These are phyloP conservation scores for Turritis glabra DNA, from an alignment of 345 rosid genomes.

Conservation along the genomic window DNA sequence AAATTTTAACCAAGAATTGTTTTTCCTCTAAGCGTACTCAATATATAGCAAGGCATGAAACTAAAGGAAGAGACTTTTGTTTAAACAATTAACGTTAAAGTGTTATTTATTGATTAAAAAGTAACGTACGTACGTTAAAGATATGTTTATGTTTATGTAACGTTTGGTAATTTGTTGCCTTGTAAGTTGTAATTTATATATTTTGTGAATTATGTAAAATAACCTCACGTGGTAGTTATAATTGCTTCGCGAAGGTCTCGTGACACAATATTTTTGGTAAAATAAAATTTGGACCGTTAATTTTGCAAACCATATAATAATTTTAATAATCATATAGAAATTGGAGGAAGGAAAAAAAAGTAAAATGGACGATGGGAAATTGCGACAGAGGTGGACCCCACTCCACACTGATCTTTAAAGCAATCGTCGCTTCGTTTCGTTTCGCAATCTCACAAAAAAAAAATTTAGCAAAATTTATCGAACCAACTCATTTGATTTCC, in stretches of 20 bases:
- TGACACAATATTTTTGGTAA: background rate
- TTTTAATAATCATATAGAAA: background rate
- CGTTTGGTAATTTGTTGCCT: conserved; percentile 14
- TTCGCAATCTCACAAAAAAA: conserved; percentile 15
- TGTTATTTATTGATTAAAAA: background rate
- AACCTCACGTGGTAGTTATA: background rate
- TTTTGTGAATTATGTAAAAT: background rate
- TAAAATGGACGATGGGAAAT: conserved; percentile 37
- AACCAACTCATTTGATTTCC: conserved; percentile 33
- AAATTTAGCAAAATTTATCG: background rate
- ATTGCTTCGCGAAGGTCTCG: background rate
- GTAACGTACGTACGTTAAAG: background rate
- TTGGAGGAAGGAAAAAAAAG: background rate
- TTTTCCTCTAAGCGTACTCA: background rate
- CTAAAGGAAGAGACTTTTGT: too few species aligned
- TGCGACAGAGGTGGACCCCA: conserved; percentile 27
- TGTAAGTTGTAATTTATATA: background rate
- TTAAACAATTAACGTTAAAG: background rate
- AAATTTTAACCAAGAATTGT: background rate
- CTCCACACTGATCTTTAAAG: conserved; percentile 33
- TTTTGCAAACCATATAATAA: background rate
- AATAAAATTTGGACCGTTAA: conserved; percentile 15
- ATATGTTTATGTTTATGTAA: conserved; percentile 6
- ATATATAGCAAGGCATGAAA: background rate
- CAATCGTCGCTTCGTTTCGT: conserved; percentile 31